Evolutionary conservation across 139 green algal species (phyloP).

Genomic region (Micractinium sp.): DNA sequence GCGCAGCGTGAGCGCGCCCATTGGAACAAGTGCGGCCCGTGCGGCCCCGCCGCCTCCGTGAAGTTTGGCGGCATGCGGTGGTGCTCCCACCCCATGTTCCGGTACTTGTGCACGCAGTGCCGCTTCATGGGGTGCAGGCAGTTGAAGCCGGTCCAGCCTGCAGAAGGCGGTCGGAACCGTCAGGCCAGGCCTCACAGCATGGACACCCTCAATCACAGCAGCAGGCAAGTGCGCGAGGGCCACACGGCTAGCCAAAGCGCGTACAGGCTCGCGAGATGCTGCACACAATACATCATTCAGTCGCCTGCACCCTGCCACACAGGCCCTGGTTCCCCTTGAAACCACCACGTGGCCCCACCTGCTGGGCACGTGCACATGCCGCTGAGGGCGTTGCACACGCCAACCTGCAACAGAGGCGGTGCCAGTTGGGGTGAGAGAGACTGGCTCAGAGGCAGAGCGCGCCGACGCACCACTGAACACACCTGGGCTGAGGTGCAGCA

Average conservation of each 20-base stretch:
- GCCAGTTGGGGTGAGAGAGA: neutral
- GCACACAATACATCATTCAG: no score
- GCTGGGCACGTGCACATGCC: conserved; percentile 18
- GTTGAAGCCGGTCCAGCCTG: conserved; percentile 29
- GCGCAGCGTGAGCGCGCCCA: neutral
- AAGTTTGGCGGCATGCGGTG: neutral
- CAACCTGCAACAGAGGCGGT: neutral
- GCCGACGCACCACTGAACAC: no score
- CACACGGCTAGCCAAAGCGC: no score
- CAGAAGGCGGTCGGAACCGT: neutral
- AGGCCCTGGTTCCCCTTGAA: no score
- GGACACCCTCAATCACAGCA: neutral
- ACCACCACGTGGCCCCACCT: neutral
- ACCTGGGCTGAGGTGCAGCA: neutral
- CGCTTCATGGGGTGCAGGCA: conserved; percentile 11
- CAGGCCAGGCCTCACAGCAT: neutral
- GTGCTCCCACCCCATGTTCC: neutral
- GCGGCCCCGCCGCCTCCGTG: neutral
- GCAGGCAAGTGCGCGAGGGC: no score
- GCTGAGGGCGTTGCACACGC: neutral
- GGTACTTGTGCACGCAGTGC: conserved; percentile 39
- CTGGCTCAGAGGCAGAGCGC: no score
- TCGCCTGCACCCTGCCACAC: no score
- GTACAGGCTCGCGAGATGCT: no score
- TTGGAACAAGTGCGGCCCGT: neutral